Evolutionary conservation across 257 asterid species (phyloP), one percentile per base, ranked within the genome.

Genomic region (Scutellaria galericulata): DNA sequence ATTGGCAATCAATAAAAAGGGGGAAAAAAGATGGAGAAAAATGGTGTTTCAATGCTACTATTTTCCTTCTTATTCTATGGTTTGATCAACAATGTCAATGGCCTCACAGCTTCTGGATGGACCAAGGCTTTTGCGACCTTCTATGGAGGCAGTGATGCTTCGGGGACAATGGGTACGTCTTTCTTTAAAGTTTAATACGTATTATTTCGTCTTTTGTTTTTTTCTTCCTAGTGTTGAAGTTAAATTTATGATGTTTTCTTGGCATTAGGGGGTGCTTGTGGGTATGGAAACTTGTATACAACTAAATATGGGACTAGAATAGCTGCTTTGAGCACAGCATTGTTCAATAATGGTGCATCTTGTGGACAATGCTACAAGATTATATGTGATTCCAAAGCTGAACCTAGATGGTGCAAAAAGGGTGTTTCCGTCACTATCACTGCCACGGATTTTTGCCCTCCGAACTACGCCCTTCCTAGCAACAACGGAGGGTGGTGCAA

Each of bases 401-500:
- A 73, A 48, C 76, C 82, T 2, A 54, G 66, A 54, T 89, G 85
- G 85, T 86, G 96, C 79, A 79, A 10, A 68, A 83, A 58, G 73
- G 93, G 96, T 9, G 57, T 59, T 12, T 87, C 88, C 0, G 82
- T 86, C 35, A 87, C 96, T 1, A 52, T 87, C 50, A 82, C 96
- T 9, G 96, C 96, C 5, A 83, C 96, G 9, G 87, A 89, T 44
- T 89, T 89, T 41, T 89, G 96, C 70, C 96, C 96, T 5, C 96
- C 96, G 2, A 89, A 89, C 77, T 62, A 31, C 65, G 86, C 70
- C 53, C 93, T 82, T 10, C 91, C 93, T 0, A 89, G 82, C 37
- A 45, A 87, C 80, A 80, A 85, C 18, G 96, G 96, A 5, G 96
- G 96, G 11, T 89, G 96, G 96, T 87, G 96, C 89, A 89, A 87